Base-by-base conservation (phyloP, 106 monocot species). In the Posidonia australis region DNA sequence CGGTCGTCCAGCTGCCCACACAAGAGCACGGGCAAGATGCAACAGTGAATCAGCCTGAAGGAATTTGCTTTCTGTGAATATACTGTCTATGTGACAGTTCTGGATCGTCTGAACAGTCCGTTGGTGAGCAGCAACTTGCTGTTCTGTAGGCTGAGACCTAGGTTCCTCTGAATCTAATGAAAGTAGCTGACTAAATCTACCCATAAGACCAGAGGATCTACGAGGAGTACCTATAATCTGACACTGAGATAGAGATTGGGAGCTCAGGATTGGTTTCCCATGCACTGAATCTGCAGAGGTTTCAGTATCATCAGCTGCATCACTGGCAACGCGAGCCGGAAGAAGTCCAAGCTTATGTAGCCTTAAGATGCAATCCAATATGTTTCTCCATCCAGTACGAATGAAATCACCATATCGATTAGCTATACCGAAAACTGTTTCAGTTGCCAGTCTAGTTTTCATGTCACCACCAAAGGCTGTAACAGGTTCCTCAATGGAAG, bases 61-160 rank as follows among this genome's bases (percentile, higher is more conserved):
- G 46, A 73, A 73, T 30, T 73, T 73, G 57, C 73, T 73, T 21
- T 73, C 73, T 57, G 73, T 66, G 23, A 73, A 73, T 18, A 73
- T 73, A 31, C 65, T 73, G 20, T 73, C 65, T 44, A 73, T 73
- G 43, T 65, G 73, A 32, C 73, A 73, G 36, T 73, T 73, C 55
- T 73, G 73, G n/a, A 73, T 73, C 9, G 57, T 66, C 58, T 65
- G 73, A 58, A 73, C 24, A 42, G 65, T 56, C 44, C 65, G 65
- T 18, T 73, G 64, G 30, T 65, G 73, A 45, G 73, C 65, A 45
- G 73, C 73, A 46, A 73, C 57, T 47, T 73, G 65, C 57, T 73
- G 65, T 46, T 65, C 64, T 28, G 73, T 73, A 55, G 73, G 73
- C 13, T 73, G 73, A 27, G 73, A 58, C n/a, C 65, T 56, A 10